These are phyloP conservation scores for Rossbeevera mucosa DNA, from an alignment of 768 basidiomycete genomes.

Conservation along the genomic window DNA sequence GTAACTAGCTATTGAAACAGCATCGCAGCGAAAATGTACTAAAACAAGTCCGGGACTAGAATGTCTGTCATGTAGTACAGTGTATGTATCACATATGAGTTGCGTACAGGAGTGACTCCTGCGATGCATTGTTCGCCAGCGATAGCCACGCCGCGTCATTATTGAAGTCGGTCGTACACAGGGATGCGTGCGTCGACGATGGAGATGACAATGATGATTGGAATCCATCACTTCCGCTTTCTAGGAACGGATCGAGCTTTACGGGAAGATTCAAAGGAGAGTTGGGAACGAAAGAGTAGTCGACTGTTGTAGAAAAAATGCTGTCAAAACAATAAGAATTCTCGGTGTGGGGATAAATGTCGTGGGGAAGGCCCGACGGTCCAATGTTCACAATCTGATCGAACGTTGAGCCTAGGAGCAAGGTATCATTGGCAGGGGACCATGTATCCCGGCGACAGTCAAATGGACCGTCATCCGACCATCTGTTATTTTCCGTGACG, in stretches of 20 bases:
- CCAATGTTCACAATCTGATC: constrained; percentile 2
- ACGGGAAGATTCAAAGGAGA: constrained; percentile 10
- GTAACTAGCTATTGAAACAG: not conserved
- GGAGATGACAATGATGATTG: constrained; percentile 23
- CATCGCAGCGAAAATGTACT: not conserved
- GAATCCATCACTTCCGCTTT: constrained; percentile 11
- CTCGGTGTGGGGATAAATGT: constrained; percentile 4
- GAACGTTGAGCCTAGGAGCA: not conserved
- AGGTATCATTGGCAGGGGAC: not conserved
- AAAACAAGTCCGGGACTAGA: constrained; percentile 7
- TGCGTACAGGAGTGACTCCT: constrained; percentile 13
- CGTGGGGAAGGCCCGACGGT: not conserved
- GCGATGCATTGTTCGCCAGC: constrained; percentile 4
- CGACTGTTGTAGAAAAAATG: constrained; percentile 1
- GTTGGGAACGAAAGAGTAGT: constrained; percentile 5
- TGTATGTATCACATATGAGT: constrained; percentile 13
- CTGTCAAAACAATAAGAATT: constrained; percentile 3
- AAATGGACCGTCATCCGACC: constrained; percentile 2
- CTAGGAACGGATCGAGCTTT: constrained; percentile 15
- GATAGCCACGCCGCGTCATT: constrained; percentile 9
- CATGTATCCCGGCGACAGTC: constrained; percentile 4
- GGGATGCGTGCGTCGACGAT: constrained; percentile 20
- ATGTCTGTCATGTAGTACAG: not conserved
- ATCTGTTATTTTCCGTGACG: constrained; percentile 2
- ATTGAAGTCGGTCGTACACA: constrained; percentile 9